Conservation (phyloP, 2,329 filamentous ascomycete species). For the Amylocarpus encephaloides region DNA sequence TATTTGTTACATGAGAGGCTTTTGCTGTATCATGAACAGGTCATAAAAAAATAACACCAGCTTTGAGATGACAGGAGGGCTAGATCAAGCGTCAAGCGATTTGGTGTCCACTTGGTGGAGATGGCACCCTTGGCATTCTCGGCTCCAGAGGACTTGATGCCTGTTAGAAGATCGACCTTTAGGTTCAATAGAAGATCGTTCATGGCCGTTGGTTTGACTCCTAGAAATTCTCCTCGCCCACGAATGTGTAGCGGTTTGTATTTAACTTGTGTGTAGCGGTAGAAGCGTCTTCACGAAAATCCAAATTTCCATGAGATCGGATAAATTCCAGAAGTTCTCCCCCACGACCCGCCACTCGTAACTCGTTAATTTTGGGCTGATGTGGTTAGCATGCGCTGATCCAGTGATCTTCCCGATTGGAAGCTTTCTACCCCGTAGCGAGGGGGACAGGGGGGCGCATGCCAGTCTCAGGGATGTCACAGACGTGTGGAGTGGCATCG, state of each 20-base stretch:
- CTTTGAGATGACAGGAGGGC: neutral
- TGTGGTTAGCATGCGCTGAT: slow-evolving; percentile 20
- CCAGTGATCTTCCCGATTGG: slow-evolving; percentile 13
- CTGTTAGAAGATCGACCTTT: neutral
- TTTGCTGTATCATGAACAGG: neutral
- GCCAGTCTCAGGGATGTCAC: slow-evolving; percentile 4
- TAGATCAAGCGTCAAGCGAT: neutral
- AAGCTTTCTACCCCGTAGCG: slow-evolving; percentile 20
- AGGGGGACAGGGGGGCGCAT: neutral
- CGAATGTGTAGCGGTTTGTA: no score
- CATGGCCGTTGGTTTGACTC: neutral
- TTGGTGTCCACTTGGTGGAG: neutral
- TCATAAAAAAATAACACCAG: neutral
- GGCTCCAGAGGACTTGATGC: neutral
- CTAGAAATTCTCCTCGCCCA: neutral
- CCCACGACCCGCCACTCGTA: neutral
- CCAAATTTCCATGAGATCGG: neutral
- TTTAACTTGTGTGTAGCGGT: no score
- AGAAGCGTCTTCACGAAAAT: no score
- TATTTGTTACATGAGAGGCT: no score
- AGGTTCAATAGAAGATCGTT: neutral
- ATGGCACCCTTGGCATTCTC: neutral
- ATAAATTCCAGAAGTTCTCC: neutral
- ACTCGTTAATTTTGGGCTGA: slow-evolving; percentile 27
- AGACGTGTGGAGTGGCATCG: neutral